A percentile compares a stretch with the other conserved stretches of the same genome.
phyloP scores from a whole-genome alignment of 495 filamentous ascomycete species.

The Parmelia sp. region DNA sequence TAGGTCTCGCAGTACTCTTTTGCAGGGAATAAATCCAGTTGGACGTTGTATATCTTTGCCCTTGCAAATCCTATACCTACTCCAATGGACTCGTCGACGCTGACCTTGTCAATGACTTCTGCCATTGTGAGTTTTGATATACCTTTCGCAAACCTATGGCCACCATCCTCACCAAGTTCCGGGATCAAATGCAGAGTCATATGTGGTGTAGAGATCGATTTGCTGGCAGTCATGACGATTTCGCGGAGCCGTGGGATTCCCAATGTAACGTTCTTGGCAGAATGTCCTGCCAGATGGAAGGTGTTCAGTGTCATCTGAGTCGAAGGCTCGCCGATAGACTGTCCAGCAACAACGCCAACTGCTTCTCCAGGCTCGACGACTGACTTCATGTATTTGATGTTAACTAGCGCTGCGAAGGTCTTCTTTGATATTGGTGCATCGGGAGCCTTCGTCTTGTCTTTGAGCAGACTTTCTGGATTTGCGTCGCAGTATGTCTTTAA shows the following conservation, averaged over 20 bases:
- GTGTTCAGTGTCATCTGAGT: slow-evolving; percentile 99
- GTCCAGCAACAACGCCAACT: slow-evolving; percentile 94
- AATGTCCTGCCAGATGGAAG: slow-evolving; percentile 98
- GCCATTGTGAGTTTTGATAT: slow-evolving; percentile 84
- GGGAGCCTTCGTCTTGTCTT: slow-evolving; percentile 63
- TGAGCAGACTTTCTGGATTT: slow-evolving; percentile 70
- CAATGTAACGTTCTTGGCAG: slow-evolving; percentile 95
- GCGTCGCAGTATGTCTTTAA: slow-evolving; percentile 65
- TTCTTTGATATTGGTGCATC: slow-evolving; percentile 56
- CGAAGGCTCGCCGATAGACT: slow-evolving; percentile 93
- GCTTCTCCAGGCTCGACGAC: slow-evolving; percentile 94
- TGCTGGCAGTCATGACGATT: slow-evolving; percentile 96
- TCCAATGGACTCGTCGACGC: slow-evolving; percentile 69
- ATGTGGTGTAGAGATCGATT: slow-evolving; percentile 76
- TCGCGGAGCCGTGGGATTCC: slow-evolving; percentile 96
- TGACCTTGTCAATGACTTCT: slow-evolving; percentile 77
- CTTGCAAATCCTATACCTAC: slow-evolving; percentile 55
- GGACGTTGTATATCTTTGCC: slow-evolving; percentile 78
- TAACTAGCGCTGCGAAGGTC: slow-evolving; percentile 72
- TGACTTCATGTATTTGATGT: slow-evolving; percentile 88
- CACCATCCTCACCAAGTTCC: slow-evolving; percentile 62
- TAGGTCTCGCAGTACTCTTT: slow-evolving; percentile 80
- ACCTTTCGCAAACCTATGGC: slow-evolving; percentile 79
- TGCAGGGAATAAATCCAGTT: slow-evolving; percentile 74
- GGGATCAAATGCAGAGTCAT: slow-evolving; percentile 81